These are phyloP conservation scores for Piper longum DNA, from an alignment of 164 flowering plant species.

Conservation along the genomic window DNA sequence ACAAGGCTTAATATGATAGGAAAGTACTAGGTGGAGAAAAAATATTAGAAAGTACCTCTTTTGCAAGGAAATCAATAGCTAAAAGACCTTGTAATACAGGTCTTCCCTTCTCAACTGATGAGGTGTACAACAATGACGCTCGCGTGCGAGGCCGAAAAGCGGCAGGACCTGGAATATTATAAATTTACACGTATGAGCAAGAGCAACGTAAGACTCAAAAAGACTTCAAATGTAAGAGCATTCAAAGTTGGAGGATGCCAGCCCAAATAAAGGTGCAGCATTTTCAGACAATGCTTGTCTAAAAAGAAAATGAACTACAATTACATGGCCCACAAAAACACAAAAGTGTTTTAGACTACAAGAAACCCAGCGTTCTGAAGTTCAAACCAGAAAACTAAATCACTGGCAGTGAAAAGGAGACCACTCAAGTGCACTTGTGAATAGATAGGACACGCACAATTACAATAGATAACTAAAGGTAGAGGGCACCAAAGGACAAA, in stretches of 20 bases:
- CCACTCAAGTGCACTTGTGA: no score
- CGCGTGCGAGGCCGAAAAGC: conserved; percentile 94
- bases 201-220: neutral
- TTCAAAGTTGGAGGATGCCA: neutral
- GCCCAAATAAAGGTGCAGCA: no score
- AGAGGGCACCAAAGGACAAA: no score
- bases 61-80: conserved; percentile 85
- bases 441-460: no score
- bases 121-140: conserved; percentile 47
- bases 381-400: no score
- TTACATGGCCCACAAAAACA: no score
- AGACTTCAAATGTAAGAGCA: neutral
- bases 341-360: no score
- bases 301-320: no score
- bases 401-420: no score
- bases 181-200: neutral
- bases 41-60: conserved; percentile 41
- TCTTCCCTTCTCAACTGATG: conserved; percentile 73
- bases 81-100: conserved; percentile 92
- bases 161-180: conserved; percentile 67
- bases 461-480: no score
- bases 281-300: no score
- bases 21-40: neutral
- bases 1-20: neutral
- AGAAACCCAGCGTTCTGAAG: no score